Evolutionary conservation across 1,284 basidiomycete species (phyloP).

Genomic region (Baeospora myosura): DNA sequence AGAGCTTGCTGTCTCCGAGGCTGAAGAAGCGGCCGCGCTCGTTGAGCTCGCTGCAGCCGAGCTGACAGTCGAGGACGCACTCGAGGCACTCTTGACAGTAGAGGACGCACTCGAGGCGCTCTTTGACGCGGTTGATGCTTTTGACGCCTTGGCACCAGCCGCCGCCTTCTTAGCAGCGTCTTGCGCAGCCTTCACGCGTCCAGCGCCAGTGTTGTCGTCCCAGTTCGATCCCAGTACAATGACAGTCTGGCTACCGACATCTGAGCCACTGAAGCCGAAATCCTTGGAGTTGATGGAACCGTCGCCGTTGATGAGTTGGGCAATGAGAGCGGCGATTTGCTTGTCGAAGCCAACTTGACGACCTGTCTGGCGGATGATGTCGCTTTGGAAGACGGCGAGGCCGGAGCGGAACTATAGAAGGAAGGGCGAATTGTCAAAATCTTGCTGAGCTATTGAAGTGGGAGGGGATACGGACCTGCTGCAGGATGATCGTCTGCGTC

Average conservation of each 20-base stretch:
- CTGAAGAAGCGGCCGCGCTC: too few species aligned
- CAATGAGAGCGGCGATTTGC: constrained; percentile 24
- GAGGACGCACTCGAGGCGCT: not conserved
- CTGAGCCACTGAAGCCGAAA: constrained; percentile 29
- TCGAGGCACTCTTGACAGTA: not conserved
- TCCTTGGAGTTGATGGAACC: constrained; percentile 27
- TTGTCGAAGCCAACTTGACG: constrained; percentile 29
- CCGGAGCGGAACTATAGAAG: constrained; percentile 20
- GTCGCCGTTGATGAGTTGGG: constrained; percentile 23
- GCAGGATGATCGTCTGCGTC: constrained; percentile 29
- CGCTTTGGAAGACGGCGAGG: constrained; percentile 27
- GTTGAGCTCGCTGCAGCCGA: constrained; percentile 13
- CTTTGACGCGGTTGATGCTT: not conserved
- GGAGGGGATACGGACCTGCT: constrained; percentile 22
- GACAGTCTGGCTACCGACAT: constrained; percentile 26
- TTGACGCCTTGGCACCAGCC: not conserved
- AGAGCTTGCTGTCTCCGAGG: too few species aligned
- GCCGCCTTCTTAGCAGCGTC: not conserved
- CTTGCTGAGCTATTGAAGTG: not conserved
- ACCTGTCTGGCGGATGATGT: constrained; percentile 28
- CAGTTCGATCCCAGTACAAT: constrained; percentile 29
- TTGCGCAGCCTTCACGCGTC: not conserved
- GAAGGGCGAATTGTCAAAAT: not conserved
- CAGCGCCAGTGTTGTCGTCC: constrained; percentile 16
- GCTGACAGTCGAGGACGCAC: not conserved